Evolutionary conservation across 2,329 filamentous ascomycete genomes (phyloP).

Genomic region (Ophiostoma ips): DNA sequence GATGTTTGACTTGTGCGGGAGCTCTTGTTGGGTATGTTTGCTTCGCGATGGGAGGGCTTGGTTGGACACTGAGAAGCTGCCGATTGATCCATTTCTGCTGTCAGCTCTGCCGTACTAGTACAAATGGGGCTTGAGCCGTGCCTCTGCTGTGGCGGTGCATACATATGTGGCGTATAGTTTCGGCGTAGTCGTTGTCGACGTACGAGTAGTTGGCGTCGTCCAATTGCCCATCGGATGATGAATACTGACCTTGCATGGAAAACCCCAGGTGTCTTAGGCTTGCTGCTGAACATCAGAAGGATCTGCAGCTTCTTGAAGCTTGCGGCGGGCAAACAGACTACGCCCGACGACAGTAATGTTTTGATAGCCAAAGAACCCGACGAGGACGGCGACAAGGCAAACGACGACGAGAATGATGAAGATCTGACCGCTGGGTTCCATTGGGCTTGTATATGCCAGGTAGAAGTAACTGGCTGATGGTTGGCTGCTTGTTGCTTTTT

Average conservation of each 20-base stretch:
- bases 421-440: constrained; percentile 17
- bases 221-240: no score
- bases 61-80: not conserved
- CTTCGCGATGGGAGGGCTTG: not conserved
- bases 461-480: not conserved
- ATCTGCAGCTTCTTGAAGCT: not conserved
- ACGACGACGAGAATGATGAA: constrained; percentile 19
- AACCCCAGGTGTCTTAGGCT: not conserved
- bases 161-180: not conserved
- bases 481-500: no score
- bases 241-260: not conserved
- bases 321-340: constrained; percentile 11
- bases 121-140: not conserved
- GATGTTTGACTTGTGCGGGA: not conserved
- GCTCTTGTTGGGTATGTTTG: not conserved
- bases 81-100: not conserved
- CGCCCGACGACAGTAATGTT: constrained; percentile 16
- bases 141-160: constrained; percentile 6
- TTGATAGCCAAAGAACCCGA: constrained; percentile 15
- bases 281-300: no score
- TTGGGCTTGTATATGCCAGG: not conserved
- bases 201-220: no score
- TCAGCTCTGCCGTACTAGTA: not conserved
- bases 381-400: constrained; percentile 12
- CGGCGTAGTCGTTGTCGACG: not conserved